Evolutionary conservation across 2,329 filamentous ascomycete species (phyloP), one percentile per base, ranked within the genome.

Genomic region (Zymoseptoria passerinii): DNA sequence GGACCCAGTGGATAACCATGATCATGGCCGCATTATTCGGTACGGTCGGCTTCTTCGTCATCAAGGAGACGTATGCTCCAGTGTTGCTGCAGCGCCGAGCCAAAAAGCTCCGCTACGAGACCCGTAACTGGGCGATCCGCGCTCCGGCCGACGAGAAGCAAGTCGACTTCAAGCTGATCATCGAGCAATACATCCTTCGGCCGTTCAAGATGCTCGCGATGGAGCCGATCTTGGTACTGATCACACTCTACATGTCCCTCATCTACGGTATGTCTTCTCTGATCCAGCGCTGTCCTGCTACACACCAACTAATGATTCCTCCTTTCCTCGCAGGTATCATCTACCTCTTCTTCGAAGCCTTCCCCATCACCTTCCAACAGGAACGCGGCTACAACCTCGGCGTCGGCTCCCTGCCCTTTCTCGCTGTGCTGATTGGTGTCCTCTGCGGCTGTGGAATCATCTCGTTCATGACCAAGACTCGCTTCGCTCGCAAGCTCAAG

Each of bases 151-250:
- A 77, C 28, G 68, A 68, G 5, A 70, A 72, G 10, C 70, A 77
- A 40, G 66, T 78, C 54, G 75, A 80, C 61, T 56, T 71, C 8
- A 72, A 72, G 8, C 72, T 74, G 44, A 75, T 82, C 56, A 68
- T 75, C 7, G 81, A 81, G 28, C 82, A 81, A 66, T 78, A 85
- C 64, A 75, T 83, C 28, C 73, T 87, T 82, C 57, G 64, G 4
- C 66, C 66, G 1, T 65, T 65, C 48, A 66, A 67, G 53, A 63
- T 67, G 54, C 57, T 67, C 50, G 55, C 54, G 13, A 52, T 65
- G 28, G 64, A 81, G 23, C 78, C 84, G 0, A 81, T 83, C 52
- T 75, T 82, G 2, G 75, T 80, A 50, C 70, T 77, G 29, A 74
- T 80, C 62, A 75, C 65, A 0, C 52, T 73, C 1, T 73, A 72